phyloP scores from a whole-genome alignment of 192 early-diverging fungal species.

The Coemansia sp. region DNA sequence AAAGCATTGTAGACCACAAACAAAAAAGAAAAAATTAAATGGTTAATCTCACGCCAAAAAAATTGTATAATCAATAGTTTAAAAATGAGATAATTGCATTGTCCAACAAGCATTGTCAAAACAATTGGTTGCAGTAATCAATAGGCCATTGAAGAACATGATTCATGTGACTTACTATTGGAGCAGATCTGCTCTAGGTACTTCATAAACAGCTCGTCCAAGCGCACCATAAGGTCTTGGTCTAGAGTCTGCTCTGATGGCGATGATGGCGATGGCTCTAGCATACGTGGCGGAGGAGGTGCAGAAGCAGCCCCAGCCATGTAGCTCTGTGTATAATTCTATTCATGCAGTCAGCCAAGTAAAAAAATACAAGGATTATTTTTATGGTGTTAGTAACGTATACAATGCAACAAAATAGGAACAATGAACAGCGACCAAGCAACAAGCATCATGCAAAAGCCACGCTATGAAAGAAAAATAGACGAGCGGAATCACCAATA shows the following conservation, averaged over 20 bases:
- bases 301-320: slow-evolving; percentile 31
- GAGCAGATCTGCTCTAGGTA: slow-evolving; percentile 71
- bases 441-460: background rate
- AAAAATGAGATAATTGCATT: slow-evolving; percentile 7
- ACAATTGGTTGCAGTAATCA: slow-evolving; percentile 11
- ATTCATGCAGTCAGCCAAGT: slow-evolving; percentile 5
- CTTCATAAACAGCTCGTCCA: slow-evolving; percentile 69
- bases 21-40: background rate
- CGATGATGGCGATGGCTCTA: slow-evolving; percentile 47
- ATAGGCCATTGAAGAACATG: slow-evolving; percentile 1
- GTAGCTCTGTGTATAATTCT: slow-evolving; percentile 51
- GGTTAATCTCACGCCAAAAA: background rate
- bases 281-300: slow-evolving; percentile 10
- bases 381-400: background rate
- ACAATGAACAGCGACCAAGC: background rate
- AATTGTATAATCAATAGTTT: slow-evolving; percentile 1
- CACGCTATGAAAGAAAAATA: background rate
- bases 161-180: slow-evolving; percentile 56
- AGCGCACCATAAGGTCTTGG: slow-evolving; percentile 39
- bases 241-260: slow-evolving; percentile 53
- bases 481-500: background rate
- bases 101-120: background rate
- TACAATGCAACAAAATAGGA: background rate
- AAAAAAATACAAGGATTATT: background rate
- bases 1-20: background rate